Conservation (phyloP, 2,329 filamentous ascomycete species). For the Myriosclerotinia scirpicola region DNA sequence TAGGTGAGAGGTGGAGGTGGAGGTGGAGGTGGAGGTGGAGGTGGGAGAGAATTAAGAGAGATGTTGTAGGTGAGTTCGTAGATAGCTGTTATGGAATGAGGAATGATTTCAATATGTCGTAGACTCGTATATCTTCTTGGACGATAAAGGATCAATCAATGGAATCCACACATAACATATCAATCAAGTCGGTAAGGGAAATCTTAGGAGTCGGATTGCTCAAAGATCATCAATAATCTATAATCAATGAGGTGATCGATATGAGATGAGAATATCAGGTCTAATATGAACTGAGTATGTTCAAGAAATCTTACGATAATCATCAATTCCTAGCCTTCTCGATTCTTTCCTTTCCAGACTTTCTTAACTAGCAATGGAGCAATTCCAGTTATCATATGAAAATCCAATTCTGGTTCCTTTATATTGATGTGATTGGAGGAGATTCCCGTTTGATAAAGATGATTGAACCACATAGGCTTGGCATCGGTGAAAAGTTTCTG, state of each 20-base stretch:
- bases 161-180: neutral
- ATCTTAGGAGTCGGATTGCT: neutral
- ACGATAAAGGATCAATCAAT: neutral
- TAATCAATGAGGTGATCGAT: neutral
- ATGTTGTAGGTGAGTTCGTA: neutral
- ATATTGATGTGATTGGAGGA: constrained; percentile 2
- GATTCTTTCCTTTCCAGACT: no score
- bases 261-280: neutral
- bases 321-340: neutral
- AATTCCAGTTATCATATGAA: no score
- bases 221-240: no score
- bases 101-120: neutral
- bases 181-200: neutral
- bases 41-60: neutral
- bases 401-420: neutral
- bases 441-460: neutral
- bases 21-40: neutral
- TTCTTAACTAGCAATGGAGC: no score
- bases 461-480: neutral
- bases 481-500: constrained; percentile 14
- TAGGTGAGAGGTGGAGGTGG: neutral
- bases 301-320: constrained; percentile 2
- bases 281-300: constrained; percentile 12
- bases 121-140: no score
- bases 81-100: neutral